A percentile compares a stretch with the other conserved stretches of the same genome.
Evolutionary conservation across 352 stramenopile genomes (phyloP).

Genomic region (Globisporangium barbulae): DNA sequence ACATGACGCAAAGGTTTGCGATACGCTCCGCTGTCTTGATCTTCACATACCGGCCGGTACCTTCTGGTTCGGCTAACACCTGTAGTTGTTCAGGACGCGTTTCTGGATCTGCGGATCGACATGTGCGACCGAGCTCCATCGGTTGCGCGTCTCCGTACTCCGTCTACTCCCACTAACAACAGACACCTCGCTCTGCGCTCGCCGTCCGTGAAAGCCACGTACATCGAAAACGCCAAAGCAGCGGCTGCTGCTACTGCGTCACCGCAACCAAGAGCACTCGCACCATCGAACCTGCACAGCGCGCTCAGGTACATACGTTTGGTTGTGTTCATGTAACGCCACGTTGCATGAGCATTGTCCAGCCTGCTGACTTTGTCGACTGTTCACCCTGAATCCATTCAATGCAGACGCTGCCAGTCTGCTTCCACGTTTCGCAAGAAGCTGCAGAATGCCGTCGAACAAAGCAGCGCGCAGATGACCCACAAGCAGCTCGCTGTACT

Average conservation of each 20-base stretch:
- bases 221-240: constrained; percentile 11
- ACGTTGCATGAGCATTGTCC: background rate
- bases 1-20: constrained; percentile 10
- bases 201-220: constrained; percentile 5
- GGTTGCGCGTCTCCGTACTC: background rate
- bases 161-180: background rate
- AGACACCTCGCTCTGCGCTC: background rate
- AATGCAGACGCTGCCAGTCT: constrained; percentile 55
- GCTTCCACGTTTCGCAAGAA: constrained; percentile 65
- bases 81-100: constrained; percentile 15
- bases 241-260: background rate
- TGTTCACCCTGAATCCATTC: background rate
- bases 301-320: constrained; percentile 19
- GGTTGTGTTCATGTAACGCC: background rate
- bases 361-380: background rate
- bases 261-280: constrained; percentile 6
- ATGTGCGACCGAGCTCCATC: constrained; percentile 15
- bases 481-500: constrained; percentile 39
- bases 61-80: background rate
- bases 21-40: background rate
- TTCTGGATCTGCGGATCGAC: constrained; percentile 34
- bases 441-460: constrained; percentile 54
- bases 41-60: background rate
- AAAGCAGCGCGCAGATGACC: constrained; percentile 32
- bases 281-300: constrained; percentile 25